phyloP scores from a whole-genome alignment of 2,329 filamentous ascomycete species.

The Coniochaeta ligniaria region DNA sequence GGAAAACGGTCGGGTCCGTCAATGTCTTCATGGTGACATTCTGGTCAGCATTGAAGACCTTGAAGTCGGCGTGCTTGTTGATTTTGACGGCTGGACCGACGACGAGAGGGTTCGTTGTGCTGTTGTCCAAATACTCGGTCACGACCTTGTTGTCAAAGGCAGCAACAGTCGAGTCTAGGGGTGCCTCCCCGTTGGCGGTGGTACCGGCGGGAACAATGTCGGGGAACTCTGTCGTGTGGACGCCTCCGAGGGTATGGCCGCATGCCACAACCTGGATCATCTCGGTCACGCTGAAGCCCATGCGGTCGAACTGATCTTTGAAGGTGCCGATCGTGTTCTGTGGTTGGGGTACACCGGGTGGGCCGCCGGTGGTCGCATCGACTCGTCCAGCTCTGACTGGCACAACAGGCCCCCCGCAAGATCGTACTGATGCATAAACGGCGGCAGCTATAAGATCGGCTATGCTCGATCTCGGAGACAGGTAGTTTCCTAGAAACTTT shows the following conservation, averaged over 20 bases:
- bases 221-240: conserved; percentile 47
- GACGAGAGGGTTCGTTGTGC: conserved; percentile 47
- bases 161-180: conserved; percentile 39
- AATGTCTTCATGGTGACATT: conserved; percentile 48
- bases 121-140: conserved; percentile 48
- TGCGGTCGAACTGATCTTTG: conserved; percentile 45
- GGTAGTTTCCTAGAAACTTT: conserved; percentile 44
- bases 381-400: conserved; percentile 45
- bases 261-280: conserved; percentile 57
- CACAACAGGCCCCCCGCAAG: conserved; percentile 50
- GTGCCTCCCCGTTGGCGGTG: conserved; percentile 32
- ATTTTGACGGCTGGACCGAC: conserved; percentile 38
- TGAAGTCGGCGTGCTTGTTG: conserved; percentile 45
- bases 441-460: conserved; percentile 52
- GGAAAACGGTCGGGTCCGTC: conserved; percentile 35
- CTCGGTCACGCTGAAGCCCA: conserved; percentile 48
- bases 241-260: conserved; percentile 54
- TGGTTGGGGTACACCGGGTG: conserved; percentile 47
- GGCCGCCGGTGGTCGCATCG: conserved; percentile 42
- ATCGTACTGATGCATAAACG: conserved; percentile 49
- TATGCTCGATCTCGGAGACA: conserved; percentile 42
- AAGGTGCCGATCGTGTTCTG: conserved; percentile 47
- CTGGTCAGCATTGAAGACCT: conserved; percentile 46
- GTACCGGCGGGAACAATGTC: conserved; percentile 39
- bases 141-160: conserved; percentile 50